Conservation (phyloP, 176 grass and related monocot genomes). For the Tillandsia fasciculata region DNA sequence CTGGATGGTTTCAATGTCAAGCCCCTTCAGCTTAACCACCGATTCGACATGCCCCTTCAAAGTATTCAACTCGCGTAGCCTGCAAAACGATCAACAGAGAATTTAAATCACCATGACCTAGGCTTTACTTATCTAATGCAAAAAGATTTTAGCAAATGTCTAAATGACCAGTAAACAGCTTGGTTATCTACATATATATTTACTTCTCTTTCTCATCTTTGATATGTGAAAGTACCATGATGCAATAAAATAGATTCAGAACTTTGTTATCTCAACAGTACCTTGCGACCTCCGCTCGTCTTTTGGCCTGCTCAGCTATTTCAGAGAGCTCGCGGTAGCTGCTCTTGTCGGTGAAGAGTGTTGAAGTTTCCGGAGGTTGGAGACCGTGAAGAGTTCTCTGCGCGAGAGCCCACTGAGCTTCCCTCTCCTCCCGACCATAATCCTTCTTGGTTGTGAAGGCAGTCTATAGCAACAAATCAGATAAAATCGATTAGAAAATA, state of each 20-base stretch:
- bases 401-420: conserved; percentile 89
- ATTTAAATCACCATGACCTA: neutral
- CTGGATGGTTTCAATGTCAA: neutral
- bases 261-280: neutral
- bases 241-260: neutral
- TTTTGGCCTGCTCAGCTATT: conserved; percentile 80
- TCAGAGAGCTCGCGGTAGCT: conserved; percentile 79
- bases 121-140: neutral
- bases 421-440: conserved; percentile 71
- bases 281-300: conserved; percentile 72
- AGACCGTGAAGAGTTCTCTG: conserved; percentile 78
- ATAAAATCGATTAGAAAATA: neutral
- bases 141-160: neutral
- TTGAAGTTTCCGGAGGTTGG: conserved; percentile 20
- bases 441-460: conserved; percentile 68
- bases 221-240: neutral
- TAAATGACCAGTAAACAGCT: no score
- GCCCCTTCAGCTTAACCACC: conserved; percentile 3
- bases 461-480: conserved; percentile 26
- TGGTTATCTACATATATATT: no score
- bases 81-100: neutral
- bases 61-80: neutral
- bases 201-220: neutral
- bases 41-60: neutral
- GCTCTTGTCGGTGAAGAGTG: conserved; percentile 33